Conservation (phyloP, 345 rosid genomes). For the Pugionium dolabratum region DNA sequence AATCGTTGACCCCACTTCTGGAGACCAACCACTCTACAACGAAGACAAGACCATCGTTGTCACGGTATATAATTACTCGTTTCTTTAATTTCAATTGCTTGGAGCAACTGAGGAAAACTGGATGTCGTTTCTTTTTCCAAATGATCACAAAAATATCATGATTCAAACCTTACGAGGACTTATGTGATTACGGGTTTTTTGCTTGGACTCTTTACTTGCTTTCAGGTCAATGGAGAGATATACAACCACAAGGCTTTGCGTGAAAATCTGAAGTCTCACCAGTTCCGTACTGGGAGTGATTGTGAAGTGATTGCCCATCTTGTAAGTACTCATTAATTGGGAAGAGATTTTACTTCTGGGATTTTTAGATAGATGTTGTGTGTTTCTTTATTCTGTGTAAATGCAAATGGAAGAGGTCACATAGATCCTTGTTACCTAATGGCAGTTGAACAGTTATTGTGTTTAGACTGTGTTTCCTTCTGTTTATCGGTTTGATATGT, state of each 20-base stretch:
- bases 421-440: constrained; percentile 3
- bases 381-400: constrained; percentile 9
- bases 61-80: constrained; percentile 50
- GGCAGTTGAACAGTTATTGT: constrained; percentile 9
- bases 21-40: constrained; percentile 83
- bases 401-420: constrained; percentile 11
- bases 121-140: background rate
- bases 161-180: constrained; percentile 5
- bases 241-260: constrained; percentile 74
- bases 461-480: background rate
- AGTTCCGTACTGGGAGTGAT: constrained; percentile 80
- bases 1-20: constrained; percentile 78
- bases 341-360: constrained; percentile 1
- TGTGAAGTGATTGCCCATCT: constrained; percentile 91
- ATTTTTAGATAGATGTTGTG: constrained; percentile 7
- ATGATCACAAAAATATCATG: background rate
- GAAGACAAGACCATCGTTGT: constrained; percentile 71
- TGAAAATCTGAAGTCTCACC: constrained; percentile 57
- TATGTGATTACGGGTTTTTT: background rate
- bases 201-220: constrained; percentile 22
- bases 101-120: background rate
- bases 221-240: constrained; percentile 86
- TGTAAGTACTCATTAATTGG: constrained; percentile 48
- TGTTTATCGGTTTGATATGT: constrained; percentile 11
- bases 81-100: background rate